A percentile compares a stretch with the other conserved stretches of the same genome.
These are phyloP conservation scores for Termitomyces sp. DNA, from an alignment of 768 basidiomycete species.

Conservation along the genomic window DNA sequence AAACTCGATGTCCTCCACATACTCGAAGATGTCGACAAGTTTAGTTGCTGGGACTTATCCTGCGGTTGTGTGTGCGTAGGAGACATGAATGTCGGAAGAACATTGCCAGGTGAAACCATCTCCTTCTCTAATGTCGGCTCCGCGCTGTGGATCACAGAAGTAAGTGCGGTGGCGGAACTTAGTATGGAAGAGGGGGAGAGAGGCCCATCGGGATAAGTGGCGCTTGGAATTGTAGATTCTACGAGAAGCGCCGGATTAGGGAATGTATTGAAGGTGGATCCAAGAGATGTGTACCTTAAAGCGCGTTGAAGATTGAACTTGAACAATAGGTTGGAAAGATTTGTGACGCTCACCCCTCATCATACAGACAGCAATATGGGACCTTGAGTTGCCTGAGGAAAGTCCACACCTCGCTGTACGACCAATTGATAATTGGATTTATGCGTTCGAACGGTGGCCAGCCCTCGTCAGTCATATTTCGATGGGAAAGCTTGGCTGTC, in stretches of 20 bases:
- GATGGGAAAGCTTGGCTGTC: conserved; percentile 64
- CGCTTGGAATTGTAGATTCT: conserved; percentile 11
- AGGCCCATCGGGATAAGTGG: conserved; percentile 10
- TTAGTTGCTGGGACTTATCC: background rate
- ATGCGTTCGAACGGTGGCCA: conserved; percentile 92
- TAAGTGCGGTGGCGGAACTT: conserved; percentile 18
- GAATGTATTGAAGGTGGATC: conserved; percentile 92
- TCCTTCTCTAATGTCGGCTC: conserved; percentile 10
- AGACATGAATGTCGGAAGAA: conserved; percentile 25
- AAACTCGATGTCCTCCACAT: conserved; percentile 10
- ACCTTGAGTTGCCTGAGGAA: conserved; percentile 74
- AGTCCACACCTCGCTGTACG: conserved; percentile 83
- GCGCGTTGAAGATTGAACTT: background rate
- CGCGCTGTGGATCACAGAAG: conserved; percentile 18
- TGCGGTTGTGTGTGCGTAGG: conserved; percentile 22
- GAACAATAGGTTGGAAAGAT: background rate
- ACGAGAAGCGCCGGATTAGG: conserved; percentile 83
- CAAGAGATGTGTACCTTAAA: conserved; percentile 91
- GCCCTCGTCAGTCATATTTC: conserved; percentile 77
- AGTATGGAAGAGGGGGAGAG: conserved; percentile 19
- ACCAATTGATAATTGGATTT: conserved; percentile 96
- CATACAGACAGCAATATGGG: conserved; percentile 87
- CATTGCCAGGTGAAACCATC: conserved; percentile 20
- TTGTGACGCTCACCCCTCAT: conserved; percentile 66
- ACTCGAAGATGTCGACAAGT: conserved; percentile 3